Percentiles rank a stretch among this genome's conserved stretches.
These are phyloP conservation scores for Cyclostephanos tholiformis DNA, from an alignment of 108 stramenopile genomes.

Conservation along the genomic window DNA sequence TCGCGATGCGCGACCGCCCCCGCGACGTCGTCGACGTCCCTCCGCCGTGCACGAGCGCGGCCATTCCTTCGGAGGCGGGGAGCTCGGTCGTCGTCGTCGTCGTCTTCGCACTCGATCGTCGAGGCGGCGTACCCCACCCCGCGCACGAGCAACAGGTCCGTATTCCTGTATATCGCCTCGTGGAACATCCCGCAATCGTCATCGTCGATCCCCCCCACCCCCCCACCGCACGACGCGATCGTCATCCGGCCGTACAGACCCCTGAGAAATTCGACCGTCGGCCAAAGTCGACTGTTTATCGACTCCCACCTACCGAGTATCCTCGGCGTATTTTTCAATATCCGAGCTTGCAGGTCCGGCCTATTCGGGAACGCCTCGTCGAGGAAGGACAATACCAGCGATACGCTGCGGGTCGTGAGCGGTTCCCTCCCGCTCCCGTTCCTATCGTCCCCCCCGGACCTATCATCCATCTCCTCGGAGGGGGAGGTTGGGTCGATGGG, in stretches of 20 bases:
- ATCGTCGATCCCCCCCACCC: too few species aligned
- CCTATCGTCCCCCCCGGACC: slow-evolving; percentile 14
- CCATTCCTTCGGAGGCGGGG: too few species aligned
- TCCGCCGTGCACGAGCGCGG: too few species aligned
- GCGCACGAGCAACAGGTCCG: slow-evolving; percentile 61
- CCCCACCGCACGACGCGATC: too few species aligned
- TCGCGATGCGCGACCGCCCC: slow-evolving; percentile 21
- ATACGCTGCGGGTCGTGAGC: slow-evolving; percentile 45
- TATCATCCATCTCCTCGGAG: too few species aligned
- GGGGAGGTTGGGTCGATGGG: not conserved
- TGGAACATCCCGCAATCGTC: slow-evolving; percentile 37
- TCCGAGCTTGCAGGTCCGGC: slow-evolving; percentile 31
- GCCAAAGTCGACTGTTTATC: slow-evolving; percentile 55
- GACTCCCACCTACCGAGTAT: slow-evolving; percentile 65
- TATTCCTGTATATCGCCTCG: slow-evolving; percentile 74
- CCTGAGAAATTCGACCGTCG: slow-evolving; percentile 73
- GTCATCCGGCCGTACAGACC: slow-evolving; percentile 57
- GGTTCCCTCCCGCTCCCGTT: slow-evolving; percentile 15
- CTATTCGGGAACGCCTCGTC: slow-evolving; percentile 41
- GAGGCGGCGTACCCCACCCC: slow-evolving; percentile 64
- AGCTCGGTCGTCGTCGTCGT: not conserved
- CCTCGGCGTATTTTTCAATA: slow-evolving; percentile 66
- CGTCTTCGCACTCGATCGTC: slow-evolving; percentile 7
- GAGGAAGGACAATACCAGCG: slow-evolving; percentile 64
- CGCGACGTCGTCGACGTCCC: slow-evolving; percentile 15